These are phyloP conservation scores for Venturia asperata DNA, from an alignment of 2,329 filamentous ascomycete species.

Conservation along the genomic window DNA sequence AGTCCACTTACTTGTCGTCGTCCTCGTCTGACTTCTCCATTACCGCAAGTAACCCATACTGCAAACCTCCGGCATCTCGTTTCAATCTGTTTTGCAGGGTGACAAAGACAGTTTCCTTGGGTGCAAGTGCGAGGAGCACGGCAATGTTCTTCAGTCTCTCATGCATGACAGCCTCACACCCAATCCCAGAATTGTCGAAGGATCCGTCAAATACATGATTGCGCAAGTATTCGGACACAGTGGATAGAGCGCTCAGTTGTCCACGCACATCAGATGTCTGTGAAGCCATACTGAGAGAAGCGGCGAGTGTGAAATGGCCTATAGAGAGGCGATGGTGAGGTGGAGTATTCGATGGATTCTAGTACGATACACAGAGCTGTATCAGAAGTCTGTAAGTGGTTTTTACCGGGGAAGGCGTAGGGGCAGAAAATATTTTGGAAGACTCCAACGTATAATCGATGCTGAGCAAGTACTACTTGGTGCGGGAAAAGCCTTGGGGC, in stretches of 20 bases:
- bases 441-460: not conserved
- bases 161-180: not conserved
- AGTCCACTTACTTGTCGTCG: not conserved
- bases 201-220: not conserved
- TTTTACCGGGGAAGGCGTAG: not conserved
- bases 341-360: not conserved
- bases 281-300: not conserved
- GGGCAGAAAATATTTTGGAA: not conserved
- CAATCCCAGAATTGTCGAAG: not conserved
- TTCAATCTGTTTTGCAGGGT: not conserved
- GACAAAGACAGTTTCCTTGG: constrained; percentile 1
- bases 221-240: not conserved
- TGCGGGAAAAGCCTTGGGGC: not conserved
- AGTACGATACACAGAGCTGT: not conserved
- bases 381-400: not conserved
- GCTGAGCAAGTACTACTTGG: not conserved
- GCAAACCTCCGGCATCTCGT: not conserved
- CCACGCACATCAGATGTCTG: not conserved
- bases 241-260: not conserved
- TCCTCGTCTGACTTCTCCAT: not conserved
- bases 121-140: constrained; percentile 5
- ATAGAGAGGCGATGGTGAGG: not conserved
- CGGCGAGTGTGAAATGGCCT: not conserved
- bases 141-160: not conserved
- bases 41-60: not conserved